Conservation (phyloP, 2,329 filamentous ascomycete genomes). For the Aspergillus eucalypticola region DNA sequence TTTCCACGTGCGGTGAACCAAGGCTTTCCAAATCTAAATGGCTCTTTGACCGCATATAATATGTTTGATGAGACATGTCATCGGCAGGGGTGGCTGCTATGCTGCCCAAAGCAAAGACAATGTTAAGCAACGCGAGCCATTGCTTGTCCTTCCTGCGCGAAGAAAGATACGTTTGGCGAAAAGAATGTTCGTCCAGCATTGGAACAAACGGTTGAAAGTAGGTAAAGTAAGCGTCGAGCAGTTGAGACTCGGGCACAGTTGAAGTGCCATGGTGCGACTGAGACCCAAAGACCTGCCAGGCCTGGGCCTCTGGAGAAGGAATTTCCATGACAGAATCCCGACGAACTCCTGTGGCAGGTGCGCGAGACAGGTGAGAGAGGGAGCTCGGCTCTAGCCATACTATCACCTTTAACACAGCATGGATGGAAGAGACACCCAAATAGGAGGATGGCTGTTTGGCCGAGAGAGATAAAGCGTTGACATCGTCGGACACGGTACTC, state of each 20-base stretch:
- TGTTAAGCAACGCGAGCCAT: constrained; percentile 73
- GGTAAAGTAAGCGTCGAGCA: constrained; percentile 76
- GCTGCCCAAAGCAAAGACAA: constrained; percentile 74
- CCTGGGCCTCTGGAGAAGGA: constrained; percentile 20
- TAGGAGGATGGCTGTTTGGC: constrained; percentile 66
- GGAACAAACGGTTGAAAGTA: constrained; percentile 71
- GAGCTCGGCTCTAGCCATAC: constrained; percentile 56
- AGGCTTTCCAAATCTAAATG: constrained; percentile 68
- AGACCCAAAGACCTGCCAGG: constrained; percentile 25
- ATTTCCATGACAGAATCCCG: constrained; percentile 22
- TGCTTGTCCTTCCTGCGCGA: constrained; percentile 65
- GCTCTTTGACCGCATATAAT: constrained; percentile 68
- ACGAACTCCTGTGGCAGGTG: constrained; percentile 27
- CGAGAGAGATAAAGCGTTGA: constrained; percentile 65
- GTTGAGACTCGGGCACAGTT: constrained; percentile 63
- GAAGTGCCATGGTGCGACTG: constrained; percentile 42
- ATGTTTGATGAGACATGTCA: constrained; percentile 68
- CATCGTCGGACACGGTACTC: constrained; percentile 67
- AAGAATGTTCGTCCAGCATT: constrained; percentile 70
- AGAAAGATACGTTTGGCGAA: constrained; percentile 65
- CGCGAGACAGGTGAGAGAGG: constrained; percentile 49
- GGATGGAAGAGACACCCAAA: constrained; percentile 72
- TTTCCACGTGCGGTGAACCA: constrained; percentile 71
- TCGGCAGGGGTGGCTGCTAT: constrained; percentile 64
- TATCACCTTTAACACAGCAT: constrained; percentile 72